Percentiles rank a stretch among this genome's conserved stretches.
Conservation (phyloP, 2,329 filamentous ascomycete genomes). For the Coniochaeta sp. region DNA sequence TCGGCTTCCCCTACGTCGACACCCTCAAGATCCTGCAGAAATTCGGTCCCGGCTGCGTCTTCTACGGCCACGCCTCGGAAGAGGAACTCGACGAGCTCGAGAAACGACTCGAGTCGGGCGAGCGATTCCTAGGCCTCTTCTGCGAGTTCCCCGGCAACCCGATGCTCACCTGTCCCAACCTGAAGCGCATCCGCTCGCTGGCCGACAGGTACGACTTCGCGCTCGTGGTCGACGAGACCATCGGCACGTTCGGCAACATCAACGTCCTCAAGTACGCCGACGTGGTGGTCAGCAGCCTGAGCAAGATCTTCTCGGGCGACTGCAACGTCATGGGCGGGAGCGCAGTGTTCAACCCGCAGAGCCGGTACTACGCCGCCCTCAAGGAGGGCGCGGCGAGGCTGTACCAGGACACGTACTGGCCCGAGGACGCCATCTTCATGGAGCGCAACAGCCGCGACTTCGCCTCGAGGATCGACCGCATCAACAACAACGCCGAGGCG, state of each 20-base stretch:
- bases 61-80: conserved; percentile 75
- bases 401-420: conserved; percentile 89
- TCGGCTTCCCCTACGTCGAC: conserved; percentile 97
- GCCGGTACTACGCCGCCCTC: conserved; percentile 63
- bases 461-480: conserved; percentile 68
- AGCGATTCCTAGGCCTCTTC: conserved; percentile 76
- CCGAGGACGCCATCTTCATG: conserved; percentile 88
- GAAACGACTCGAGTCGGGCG: conserved; percentile 57
- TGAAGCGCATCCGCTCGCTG: conserved; percentile 69
- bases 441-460: conserved; percentile 96
- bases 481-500: conserved; percentile 78
- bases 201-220: conserved; percentile 82
- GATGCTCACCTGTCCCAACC: conserved; percentile 74
- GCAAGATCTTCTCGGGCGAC: conserved; percentile 95
- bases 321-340: conserved; percentile 97
- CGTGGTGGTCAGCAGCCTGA: conserved; percentile 87
- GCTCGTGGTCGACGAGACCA: conserved; percentile 90
- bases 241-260: conserved; percentile 93
- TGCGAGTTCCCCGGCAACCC: conserved; percentile 96
- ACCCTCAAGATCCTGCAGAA: conserved; percentile 93
- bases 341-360: conserved; percentile 54
- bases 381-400: conserved; percentile 56
- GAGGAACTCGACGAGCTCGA: conserved; percentile 82
- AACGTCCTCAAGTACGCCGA: conserved; percentile 87
- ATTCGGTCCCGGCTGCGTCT: conserved; percentile 81